Conservation (phyloP, 2,329 filamentous ascomycete genomes). For the Aspergillus sp. region DNA sequence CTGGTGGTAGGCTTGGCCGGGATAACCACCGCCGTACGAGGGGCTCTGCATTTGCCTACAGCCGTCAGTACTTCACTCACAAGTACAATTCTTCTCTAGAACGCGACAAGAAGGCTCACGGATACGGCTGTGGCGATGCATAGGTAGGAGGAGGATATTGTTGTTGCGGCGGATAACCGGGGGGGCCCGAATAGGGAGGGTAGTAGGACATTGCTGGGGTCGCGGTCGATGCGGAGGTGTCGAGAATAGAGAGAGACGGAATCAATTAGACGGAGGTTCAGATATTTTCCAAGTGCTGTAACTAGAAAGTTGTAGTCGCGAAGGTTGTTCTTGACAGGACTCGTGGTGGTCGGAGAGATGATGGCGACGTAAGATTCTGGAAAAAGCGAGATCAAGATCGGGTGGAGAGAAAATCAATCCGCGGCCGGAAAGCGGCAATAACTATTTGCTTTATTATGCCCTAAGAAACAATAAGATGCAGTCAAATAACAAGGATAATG, state of each 20-base stretch:
- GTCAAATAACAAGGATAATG: not conserved
- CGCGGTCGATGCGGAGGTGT: conserved; percentile 1
- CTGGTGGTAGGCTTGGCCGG: conserved; percentile 28
- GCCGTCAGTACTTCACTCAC: conserved; percentile 2
- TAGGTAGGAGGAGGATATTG: conserved; percentile 29
- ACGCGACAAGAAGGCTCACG: conserved; percentile 23
- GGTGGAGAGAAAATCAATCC: not conserved
- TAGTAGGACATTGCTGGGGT: conserved; percentile 53
- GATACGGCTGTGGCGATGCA: conserved; percentile 33
- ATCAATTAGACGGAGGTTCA: too few relatives aligned
- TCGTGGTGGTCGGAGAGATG: not conserved
- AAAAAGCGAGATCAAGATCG: conserved; percentile 3
- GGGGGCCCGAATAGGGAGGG: conserved; percentile 50
- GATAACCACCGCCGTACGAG: conserved; percentile 28
- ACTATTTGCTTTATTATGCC: not conserved
- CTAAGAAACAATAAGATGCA: not conserved
- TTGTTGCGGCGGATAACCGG: conserved; percentile 47
- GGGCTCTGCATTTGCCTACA: conserved; percentile 24
- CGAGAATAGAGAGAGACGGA: not conserved
- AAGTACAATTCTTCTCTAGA: not conserved
- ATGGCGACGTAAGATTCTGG: conserved; percentile 1
- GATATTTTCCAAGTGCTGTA: too few relatives aligned
- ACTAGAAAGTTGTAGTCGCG: too few relatives aligned
- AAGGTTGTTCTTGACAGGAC: too few relatives aligned
- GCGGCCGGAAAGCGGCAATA: not conserved